These are phyloP conservation scores for Dioscorea dumetorum DNA, from an alignment of 106 monocot genomes.

Conservation along the genomic window DNA sequence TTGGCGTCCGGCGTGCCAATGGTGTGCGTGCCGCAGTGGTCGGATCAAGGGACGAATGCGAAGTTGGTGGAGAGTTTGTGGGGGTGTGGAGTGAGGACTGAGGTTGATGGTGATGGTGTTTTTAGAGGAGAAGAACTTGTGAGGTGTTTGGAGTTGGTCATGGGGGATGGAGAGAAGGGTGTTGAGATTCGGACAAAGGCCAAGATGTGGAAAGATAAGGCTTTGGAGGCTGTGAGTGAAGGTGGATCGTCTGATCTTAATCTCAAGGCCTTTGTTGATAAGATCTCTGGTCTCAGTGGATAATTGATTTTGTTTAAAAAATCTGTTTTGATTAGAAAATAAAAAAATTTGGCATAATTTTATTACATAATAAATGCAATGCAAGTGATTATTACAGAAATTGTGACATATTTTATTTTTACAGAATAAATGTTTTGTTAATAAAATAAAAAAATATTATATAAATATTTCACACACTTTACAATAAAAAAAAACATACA, in stretches of 20 bases:
- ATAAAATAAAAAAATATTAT: too few relatives aligned
- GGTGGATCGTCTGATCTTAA: constrained; percentile 1
- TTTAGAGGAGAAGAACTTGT: neutral
- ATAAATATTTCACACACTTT: too few relatives aligned
- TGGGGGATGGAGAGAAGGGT: constrained; percentile 4
- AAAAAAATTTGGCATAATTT: too few relatives aligned
- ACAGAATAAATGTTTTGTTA: too few relatives aligned
- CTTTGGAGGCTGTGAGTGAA: neutral
- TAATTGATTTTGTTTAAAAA: too few relatives aligned
- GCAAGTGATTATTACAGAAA: too few relatives aligned
- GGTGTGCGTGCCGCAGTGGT: constrained; percentile 23
- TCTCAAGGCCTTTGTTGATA: neutral
- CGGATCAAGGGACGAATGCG: constrained; percentile 37
- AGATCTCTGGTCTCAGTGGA: too few relatives aligned
- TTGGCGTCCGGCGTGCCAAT: constrained; percentile 20
- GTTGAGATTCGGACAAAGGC: neutral
- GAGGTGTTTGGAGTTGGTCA: constrained; percentile 20
- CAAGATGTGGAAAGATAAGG: neutral
- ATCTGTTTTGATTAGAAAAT: too few relatives aligned
- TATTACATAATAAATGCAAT: too few relatives aligned
- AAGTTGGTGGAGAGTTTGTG: constrained; percentile 3
- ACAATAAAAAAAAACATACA: too few relatives aligned
- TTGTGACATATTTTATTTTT: too few relatives aligned
- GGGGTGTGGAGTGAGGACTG: constrained; percentile 1
- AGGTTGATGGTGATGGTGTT: neutral